A percentile compares a stretch with the other conserved stretches of the same genome.
Evolutionary conservation across 1,284 basidiomycete species (phyloP).

Genomic region (Rhodotorula sp.): DNA sequence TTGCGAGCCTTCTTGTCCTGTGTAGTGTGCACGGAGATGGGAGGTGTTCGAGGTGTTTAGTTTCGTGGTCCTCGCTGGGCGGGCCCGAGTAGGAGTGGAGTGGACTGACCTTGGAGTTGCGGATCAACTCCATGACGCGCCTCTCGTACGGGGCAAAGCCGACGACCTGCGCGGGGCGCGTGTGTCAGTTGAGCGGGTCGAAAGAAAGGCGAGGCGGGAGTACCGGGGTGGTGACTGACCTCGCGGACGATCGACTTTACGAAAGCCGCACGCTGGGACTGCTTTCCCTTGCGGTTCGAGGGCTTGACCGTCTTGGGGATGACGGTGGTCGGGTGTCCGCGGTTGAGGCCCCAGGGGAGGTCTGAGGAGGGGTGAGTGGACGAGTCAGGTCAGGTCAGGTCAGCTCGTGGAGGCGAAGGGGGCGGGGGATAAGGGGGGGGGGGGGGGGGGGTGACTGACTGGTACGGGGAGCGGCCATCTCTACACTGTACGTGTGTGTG

Average conservation of each 20-base stretch:
- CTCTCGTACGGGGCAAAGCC: constrained; percentile 99
- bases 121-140: constrained; percentile 96
- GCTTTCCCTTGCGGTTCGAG: constrained; percentile 86
- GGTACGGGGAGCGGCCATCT: constrained; percentile 30
- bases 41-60: neutral
- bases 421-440: neutral
- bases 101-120: constrained; percentile 87
- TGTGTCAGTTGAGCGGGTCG: neutral
- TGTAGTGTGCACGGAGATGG: too few relatives aligned
- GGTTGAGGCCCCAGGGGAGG: constrained; percentile 85
- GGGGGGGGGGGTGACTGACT: constrained; percentile 17
- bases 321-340: constrained; percentile 86
- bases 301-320: constrained; percentile 77
- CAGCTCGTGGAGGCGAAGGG: neutral
- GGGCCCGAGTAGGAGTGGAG: neutral
- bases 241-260: constrained; percentile 88
- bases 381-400: neutral
- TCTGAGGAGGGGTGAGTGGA: constrained; percentile 57
- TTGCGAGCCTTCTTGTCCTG: constrained; percentile 98
- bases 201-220: neutral
- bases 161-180: constrained; percentile 53
- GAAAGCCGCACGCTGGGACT: constrained; percentile 79
- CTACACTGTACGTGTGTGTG: neutral
- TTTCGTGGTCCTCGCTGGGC: too few relatives aligned
- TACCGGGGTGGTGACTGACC: too few relatives aligned